Conservation (phyloP, 2,329 filamentous ascomycete species). For the Pyricularia sp. region DNA sequence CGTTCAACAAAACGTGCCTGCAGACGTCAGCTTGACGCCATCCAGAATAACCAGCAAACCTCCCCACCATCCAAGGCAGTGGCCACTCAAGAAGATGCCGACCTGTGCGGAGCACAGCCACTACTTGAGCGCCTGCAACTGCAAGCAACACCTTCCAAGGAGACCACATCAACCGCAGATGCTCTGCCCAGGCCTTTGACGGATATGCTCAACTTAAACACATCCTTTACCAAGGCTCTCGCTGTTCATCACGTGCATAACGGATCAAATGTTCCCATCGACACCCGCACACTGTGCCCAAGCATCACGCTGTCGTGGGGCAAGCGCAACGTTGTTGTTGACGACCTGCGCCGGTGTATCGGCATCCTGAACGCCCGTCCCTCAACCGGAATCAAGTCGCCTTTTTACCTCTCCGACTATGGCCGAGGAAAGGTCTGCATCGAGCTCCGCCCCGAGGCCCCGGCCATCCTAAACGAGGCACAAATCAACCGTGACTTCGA, state of each 20-base stretch:
- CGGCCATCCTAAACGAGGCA: conserved; percentile 35
- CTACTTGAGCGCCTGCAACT: conserved; percentile 31
- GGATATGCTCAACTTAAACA: conserved; percentile 55
- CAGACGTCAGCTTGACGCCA: conserved; percentile 3
- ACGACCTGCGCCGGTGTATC: conserved; percentile 58
- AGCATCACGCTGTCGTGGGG: conserved; percentile 62
- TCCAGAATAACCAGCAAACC: conserved; percentile 8
- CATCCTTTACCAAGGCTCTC: conserved; percentile 58
- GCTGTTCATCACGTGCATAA: conserved; percentile 63
- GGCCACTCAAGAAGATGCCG: neutral
- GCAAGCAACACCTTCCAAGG: conserved; percentile 26
- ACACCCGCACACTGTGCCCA: conserved; percentile 50
- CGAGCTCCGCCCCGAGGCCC: conserved; percentile 36
- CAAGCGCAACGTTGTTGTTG: conserved; percentile 54
- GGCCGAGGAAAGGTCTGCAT: conserved; percentile 40
- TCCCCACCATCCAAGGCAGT: conserved; percentile 8
- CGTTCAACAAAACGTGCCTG: conserved; percentile 15
- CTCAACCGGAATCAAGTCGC: conserved; percentile 15
- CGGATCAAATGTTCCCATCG: conserved; percentile 51
- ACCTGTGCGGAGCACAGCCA: conserved; percentile 2
- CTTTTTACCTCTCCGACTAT: conserved; percentile 33
- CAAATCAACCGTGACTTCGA: conserved; percentile 29
- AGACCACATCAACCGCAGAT: conserved; percentile 26
- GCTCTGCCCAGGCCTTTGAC: conserved; percentile 42
- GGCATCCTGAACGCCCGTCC: conserved; percentile 40